Evolutionary conservation across 148 eudicot genomes (phyloP).

Genomic region (Chenopodium berlandieri): DNA sequence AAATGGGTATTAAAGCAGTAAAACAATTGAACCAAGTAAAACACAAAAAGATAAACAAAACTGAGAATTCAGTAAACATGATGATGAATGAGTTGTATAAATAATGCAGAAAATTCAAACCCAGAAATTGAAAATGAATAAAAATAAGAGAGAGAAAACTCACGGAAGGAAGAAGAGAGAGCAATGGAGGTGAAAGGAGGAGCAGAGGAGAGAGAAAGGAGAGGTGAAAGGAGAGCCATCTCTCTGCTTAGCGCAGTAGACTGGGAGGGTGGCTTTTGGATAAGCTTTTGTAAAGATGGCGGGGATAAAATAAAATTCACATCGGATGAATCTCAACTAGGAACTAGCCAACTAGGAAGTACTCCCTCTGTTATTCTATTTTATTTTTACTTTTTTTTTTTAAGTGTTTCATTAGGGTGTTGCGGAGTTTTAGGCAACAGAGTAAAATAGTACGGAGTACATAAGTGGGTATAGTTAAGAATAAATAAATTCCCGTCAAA

Average conservation of each 20-base stretch:
- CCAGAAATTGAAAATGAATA: not conserved
- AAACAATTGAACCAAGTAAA: not conserved
- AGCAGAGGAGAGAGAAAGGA: constrained; percentile 22
- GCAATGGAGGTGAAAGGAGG: constrained; percentile 15
- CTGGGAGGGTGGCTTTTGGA: constrained; percentile 4
- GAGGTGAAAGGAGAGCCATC: constrained; percentile 32
- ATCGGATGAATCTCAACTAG: not conserved
- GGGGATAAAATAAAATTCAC: not conserved
- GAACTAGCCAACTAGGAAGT: not conserved
- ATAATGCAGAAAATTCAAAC: not conserved
- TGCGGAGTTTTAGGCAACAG: no score
- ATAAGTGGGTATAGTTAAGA: no score
- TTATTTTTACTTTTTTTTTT: no score
- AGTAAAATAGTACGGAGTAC: no score
- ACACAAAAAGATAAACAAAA: not conserved
- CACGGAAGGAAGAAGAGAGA: constrained; percentile 11
- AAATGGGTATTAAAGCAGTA: constrained; percentile 1
- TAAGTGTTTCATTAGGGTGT: no score
- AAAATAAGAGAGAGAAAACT: not conserved
- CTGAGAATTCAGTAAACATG: not conserved
- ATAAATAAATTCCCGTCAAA: no score
- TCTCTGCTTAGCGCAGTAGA: not conserved
- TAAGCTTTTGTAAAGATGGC: constrained; percentile 13
- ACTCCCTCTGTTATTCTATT: no score
- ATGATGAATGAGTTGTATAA: not conserved